These are phyloP conservation scores for Rhododendron mucronatum DNA, from an alignment of 148 eudicot species.

Conservation along the genomic window DNA sequence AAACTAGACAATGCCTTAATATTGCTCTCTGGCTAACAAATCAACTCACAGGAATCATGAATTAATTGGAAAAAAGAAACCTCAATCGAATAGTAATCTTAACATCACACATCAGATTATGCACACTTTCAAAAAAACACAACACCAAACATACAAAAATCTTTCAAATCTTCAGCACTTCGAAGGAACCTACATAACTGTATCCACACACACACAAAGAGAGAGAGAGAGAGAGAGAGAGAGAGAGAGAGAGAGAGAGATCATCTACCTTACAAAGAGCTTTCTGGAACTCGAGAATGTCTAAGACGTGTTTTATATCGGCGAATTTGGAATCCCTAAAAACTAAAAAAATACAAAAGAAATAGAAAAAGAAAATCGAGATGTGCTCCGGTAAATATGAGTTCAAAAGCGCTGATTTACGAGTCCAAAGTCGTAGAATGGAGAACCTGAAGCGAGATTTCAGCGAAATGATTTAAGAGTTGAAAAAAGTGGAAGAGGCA, in stretches of 20 bases:
- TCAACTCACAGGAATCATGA: background rate
- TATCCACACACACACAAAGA: too few species aligned
- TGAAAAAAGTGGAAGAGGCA: background rate
- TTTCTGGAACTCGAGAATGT: background rate
- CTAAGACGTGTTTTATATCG: background rate
- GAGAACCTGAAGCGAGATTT: background rate
- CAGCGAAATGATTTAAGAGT: background rate
- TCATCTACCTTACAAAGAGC: background rate
- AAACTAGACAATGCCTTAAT: background rate
- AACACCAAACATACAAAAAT: background rate
- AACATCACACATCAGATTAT: background rate
- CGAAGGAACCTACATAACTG: background rate
- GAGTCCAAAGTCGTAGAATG: background rate
- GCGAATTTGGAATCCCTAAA: constrained; percentile 9
- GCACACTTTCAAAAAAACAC: background rate
- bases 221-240: background rate
- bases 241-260: background rate
- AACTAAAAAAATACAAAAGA: background rate
- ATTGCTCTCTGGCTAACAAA: background rate
- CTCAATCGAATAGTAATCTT: background rate
- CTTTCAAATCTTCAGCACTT: background rate
- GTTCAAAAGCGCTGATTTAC: background rate
- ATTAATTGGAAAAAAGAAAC: background rate
- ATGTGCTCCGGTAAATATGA: background rate
- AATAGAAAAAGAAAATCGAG: background rate